Evolutionary conservation across 331 rosid species (phyloP), one percentile per base, ranked within the genome.

Genomic region (Ulmus americana): DNA sequence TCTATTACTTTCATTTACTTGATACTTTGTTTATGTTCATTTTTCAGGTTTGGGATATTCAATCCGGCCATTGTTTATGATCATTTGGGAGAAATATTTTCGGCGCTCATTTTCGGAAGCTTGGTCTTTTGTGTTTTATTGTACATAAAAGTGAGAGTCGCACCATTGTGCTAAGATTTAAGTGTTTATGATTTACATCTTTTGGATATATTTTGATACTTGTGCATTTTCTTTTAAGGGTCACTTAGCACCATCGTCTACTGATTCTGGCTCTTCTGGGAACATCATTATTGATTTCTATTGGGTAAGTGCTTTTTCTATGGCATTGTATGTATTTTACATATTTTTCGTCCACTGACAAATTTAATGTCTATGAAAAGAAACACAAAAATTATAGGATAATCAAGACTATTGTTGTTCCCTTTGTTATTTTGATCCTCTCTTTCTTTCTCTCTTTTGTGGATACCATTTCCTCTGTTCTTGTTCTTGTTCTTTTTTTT

Each of bases 11-110:
- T 41, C 5, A 28, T 28, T 28, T 38, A 65, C 61, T 16, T 72
- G 52, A 43, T 55, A 16, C n/a, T 64, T 76, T 74, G 62, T 28
- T 44, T 40, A 47, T 39, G 42, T 51, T 39, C 48, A 43, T 63
- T 74, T 55, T 79, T 85, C 90, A 92, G 97, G 97, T 89, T 89
- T 82, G 83, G 91, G 66, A 79, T 89, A 74, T 89, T 92, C 86
- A 84, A 85, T 74, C 98, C 97, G 0, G 63, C 90, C 14, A 47
- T 81, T 54, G 98, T 87, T 54, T 92, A 86, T 73, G 90, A 89
- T 74, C 95, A 89, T 83, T 61, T 92, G 88, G 98, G 98, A 72
- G 98, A 92, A 81, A 92, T 92, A 57, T 92, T 55, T 78, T 86
- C 98, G 0, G 77, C 95, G 8, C 97, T 92, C 61, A 89, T 87